A percentile compares a stretch with the other conserved stretches of the same genome.
Conservation (phyloP, 2,329 filamentous ascomycete genomes). For the Penicillium fuscoglaucum region DNA sequence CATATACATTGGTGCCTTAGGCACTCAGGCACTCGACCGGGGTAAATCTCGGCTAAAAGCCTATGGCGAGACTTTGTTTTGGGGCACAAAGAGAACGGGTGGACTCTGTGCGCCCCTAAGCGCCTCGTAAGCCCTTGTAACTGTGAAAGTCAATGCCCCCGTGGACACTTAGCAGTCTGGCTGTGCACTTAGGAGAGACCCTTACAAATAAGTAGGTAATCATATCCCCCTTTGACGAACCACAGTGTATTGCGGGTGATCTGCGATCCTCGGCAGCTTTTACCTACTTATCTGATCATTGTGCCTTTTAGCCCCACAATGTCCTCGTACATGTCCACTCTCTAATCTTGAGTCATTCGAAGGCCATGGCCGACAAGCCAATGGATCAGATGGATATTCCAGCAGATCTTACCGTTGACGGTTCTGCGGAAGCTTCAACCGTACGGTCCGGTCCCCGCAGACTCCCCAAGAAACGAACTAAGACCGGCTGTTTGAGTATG, state of each 20-base stretch:
- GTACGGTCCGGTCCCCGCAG: constrained; percentile 26
- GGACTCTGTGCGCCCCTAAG: not conserved
- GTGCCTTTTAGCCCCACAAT: constrained; percentile 6
- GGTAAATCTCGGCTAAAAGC: not conserved
- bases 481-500: constrained; percentile 88
- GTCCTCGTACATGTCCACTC: not conserved
- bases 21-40: not conserved
- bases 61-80: not conserved
- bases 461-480: constrained; percentile 68
- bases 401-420: not conserved
- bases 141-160: not conserved
- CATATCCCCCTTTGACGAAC: not conserved
- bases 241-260: constrained; percentile 6
- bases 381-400: constrained; percentile 1
- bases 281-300: not conserved
- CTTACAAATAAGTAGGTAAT: not conserved
- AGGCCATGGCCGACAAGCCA: not conserved
- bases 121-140: not conserved
- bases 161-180: not conserved
- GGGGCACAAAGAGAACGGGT: not conserved
- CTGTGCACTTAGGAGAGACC: not conserved
- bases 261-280: constrained; percentile 12
- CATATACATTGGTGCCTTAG: not conserved
- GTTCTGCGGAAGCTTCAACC: constrained; percentile 14
- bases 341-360: not conserved